Evolutionary conservation across 2,329 filamentous ascomycete species (phyloP), one percentile per base, ranked within the genome.

Genomic region (Exophiala alcalophila): DNA sequence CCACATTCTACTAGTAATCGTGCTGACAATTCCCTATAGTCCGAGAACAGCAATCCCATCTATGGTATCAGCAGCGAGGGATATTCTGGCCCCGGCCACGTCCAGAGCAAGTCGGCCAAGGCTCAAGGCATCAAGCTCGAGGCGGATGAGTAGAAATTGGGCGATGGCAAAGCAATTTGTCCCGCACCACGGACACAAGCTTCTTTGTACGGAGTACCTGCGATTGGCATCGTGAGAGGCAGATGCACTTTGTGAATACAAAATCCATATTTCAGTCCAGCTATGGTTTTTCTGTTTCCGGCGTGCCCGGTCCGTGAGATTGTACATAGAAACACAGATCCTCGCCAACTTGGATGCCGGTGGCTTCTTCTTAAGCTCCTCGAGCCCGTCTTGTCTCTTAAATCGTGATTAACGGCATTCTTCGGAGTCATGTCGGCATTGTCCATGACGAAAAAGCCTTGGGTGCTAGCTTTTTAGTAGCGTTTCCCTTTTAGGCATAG

Each of bases 31-130:
- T 30, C 15, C 24, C 32, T 49, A 65, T 65, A 94, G 86, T 74
- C 74, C 64, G 86, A 94, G 80, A 85, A 83, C 62, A 76, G 86
- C 64, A 89, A 95, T 65, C 89, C 89, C 50, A 78, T 95, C 67
- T 88, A 84, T 52, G 89, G 89, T 76, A 72, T 92, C 69, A 77
- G 83, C 56, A 84, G 84, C 62, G 79, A 84, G 65, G 82, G 80
- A 59, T 94, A 94, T 74, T 71, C 69, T 54, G 88, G 88, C 68
- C 78, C 80, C 64, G 86, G 88, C 61, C 77, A 81, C 70, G 78
- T 94, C 56, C 89, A 94, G 74, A 77, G 72, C 66, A 57, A 63
- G 44, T 61, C 69, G 42, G 57, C 57, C 36, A 61, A 70, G 57
- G 64, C 47, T 23, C 52, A 48, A 20, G 54, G 54, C 11, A 55